Evolutionary conservation across 495 filamentous ascomycete species (phyloP), one percentile per base, ranked within the genome.

Genomic region (Daldinia loculata): DNA sequence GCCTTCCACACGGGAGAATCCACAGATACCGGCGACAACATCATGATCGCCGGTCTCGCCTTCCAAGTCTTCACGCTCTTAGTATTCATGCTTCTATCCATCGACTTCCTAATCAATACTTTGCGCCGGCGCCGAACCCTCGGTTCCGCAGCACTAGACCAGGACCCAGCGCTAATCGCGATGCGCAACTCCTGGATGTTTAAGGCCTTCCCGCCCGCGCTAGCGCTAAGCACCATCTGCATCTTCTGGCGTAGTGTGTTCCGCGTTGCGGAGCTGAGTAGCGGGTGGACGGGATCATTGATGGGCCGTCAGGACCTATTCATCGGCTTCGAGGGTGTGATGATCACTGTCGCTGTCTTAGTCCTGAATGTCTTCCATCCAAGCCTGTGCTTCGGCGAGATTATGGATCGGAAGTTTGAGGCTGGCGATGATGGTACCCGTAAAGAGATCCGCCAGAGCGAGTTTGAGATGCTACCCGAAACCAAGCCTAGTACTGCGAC

Each of bases 241-340:
- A 89, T 93, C 71, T 85, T 90, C 74, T 83, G 86, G 59, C 85
- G 90, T 1, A 88, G 83, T 38, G 78, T 88, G 30, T 93, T 84
- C 77, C 85, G 90, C 56, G 86, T 90, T 22, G 87, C 85, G 8
- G 90, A 93, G 82, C 80, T 92, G 56, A 80, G 80, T 50, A 76
- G 78, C n/a, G 90, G 90, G n/a, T 92, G 88, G 78, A 61, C 77
- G 11, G 85, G 90, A 24, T 60, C 72, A 0, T 75, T 92, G 56
- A 89, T 86, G 52, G 84, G 81, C 55, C 78, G 91, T 45, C 82
- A 93, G 78, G 79, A 84, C 11, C 70, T 87, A 8, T 90, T 92
- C 74, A 88, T 93, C 80, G 80, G 91, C 27, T 83, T 93, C 22
- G 91, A 93, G 80, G 88, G 90, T 24, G 78, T 86, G n/a, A 89